These are phyloP conservation scores for Neofusicoccum parvum DNA, from an alignment of 2,329 filamentous ascomycete species.

Conservation along the genomic window DNA sequence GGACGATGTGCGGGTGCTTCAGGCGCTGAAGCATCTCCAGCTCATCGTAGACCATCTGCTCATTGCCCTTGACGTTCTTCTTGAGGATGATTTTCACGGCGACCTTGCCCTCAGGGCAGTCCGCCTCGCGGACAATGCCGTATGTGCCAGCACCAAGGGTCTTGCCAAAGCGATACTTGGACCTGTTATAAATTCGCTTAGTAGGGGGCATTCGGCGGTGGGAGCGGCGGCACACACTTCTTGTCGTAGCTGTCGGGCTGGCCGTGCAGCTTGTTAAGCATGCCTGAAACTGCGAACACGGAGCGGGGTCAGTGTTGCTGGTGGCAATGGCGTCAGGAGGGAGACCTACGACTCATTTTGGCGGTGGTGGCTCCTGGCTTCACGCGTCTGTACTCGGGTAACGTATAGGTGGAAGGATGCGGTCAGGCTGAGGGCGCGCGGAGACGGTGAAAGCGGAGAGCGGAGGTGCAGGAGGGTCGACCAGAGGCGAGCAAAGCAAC, in stretches of 20 bases:
- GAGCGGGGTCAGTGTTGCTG: slow-evolving; percentile 25
- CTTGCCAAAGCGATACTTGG: slow-evolving; percentile 87
- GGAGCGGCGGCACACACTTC: slow-evolving; percentile 63
- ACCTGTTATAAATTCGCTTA: slow-evolving; percentile 51
- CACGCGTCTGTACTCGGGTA: slow-evolving; percentile 3
- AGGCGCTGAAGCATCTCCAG: slow-evolving; percentile 89
- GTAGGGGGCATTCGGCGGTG: slow-evolving; percentile 14
- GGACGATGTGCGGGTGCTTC: slow-evolving; percentile 93
- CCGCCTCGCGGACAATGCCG: slow-evolving; percentile 95
- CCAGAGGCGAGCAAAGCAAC: slow-evolving; percentile 24
- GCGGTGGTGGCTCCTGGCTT: slow-evolving; percentile 15
- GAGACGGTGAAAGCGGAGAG: slow-evolving; percentile 29
- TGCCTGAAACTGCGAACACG: slow-evolving; percentile 69
- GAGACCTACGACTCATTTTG: slow-evolving; percentile 39
- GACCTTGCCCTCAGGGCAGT: slow-evolving; percentile 80
- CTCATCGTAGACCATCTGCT: slow-evolving; percentile 98
- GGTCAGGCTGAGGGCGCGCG: slow-evolving; percentile 34
- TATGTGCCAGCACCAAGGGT: slow-evolving; percentile 97
- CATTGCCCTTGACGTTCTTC: slow-evolving; percentile 98
- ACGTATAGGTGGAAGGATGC: slow-evolving; percentile 30
- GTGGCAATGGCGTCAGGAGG: slow-evolving; percentile 12
- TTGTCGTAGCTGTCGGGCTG: slow-evolving; percentile 99
- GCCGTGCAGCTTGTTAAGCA: slow-evolving; percentile 94
- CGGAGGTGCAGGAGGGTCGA: slow-evolving; percentile 34
- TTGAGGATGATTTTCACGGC: slow-evolving; percentile 99